phyloP scores from a whole-genome alignment of 2,329 filamentous ascomycete species.

The Penicillium hesseltinei region DNA sequence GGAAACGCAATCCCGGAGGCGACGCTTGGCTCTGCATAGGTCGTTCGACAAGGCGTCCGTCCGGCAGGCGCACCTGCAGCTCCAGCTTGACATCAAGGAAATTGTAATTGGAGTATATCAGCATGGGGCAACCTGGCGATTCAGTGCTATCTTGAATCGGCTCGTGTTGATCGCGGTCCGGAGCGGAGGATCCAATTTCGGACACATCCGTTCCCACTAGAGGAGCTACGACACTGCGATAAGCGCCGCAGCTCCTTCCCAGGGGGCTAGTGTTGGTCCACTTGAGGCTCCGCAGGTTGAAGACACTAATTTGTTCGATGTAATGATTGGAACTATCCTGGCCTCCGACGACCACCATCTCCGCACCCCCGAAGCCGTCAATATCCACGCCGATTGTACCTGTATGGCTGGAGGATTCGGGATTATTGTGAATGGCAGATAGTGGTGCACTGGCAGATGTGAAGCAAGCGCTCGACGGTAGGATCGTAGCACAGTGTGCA shows the following conservation, averaged over 20 bases:
- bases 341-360: conserved; percentile 95
- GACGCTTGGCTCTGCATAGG: conserved; percentile 80
- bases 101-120: conserved; percentile 99
- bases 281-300: conserved; percentile 90
- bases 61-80: conserved; percentile 79
- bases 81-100: conserved; percentile 97
- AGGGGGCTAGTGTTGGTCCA: conserved; percentile 89
- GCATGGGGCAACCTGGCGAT: conserved; percentile 63
- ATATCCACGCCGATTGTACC: conserved; percentile 84
- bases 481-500: conserved; percentile 89
- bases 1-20: conserved; percentile 88
- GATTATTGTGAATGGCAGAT: conserved; percentile 87
- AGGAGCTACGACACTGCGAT: conserved; percentile 90
- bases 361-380: conserved; percentile 85
- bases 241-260: conserved; percentile 91
- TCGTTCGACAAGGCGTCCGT: conserved; percentile 81
- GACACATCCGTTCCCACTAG: conserved; percentile 52
- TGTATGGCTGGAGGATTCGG: conserved; percentile 77
- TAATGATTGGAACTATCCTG: conserved; percentile 98
- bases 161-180: conserved; percentile 40
- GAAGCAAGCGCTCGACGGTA: conserved; percentile 85
- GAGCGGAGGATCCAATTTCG: conserved; percentile 44
- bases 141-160: conserved; percentile 28
- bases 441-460: conserved; percentile 79
- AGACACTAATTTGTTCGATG: conserved; percentile 97